These are phyloP conservation scores for Colletotrichum gigasporum DNA, from an alignment of 2,329 filamentous ascomycete genomes.

Conservation along the genomic window DNA sequence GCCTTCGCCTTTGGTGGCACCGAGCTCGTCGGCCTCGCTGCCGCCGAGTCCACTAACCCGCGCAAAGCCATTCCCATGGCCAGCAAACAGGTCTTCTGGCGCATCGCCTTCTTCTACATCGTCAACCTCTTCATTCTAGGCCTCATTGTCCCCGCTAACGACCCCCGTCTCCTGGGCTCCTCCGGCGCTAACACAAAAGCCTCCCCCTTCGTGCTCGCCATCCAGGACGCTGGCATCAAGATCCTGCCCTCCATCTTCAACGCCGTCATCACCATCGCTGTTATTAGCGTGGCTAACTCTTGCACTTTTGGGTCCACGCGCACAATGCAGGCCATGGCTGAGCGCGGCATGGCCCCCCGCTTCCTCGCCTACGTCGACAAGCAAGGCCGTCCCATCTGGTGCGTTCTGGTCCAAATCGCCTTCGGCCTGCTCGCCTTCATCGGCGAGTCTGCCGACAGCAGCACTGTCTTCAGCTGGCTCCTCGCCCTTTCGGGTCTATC, in stretches of 20 bases:
- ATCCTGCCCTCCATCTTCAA: slow-evolving; percentile 63
- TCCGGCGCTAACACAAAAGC: slow-evolving; percentile 52
- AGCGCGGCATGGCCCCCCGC: slow-evolving; percentile 61
- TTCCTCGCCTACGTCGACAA: slow-evolving; percentile 70
- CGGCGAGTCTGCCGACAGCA: slow-evolving; percentile 39
- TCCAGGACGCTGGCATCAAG: slow-evolving; percentile 58
- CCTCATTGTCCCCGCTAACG: slow-evolving; percentile 33
- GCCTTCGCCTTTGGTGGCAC: slow-evolving; percentile 35
- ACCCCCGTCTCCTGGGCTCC: slow-evolving; percentile 33
- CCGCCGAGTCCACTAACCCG: slow-evolving; percentile 36
- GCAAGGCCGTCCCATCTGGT: slow-evolving; percentile 66
- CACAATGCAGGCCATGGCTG: slow-evolving; percentile 60
- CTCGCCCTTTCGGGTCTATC: slow-evolving; percentile 77
- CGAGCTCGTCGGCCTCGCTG: slow-evolving; percentile 37
- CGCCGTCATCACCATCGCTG: slow-evolving; percentile 57
- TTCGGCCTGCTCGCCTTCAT: slow-evolving; percentile 70
- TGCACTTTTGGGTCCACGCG: slow-evolving; percentile 61
- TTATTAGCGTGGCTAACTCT: slow-evolving; percentile 62
- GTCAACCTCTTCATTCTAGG: slow-evolving; percentile 35
- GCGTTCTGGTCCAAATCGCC: slow-evolving; percentile 60
- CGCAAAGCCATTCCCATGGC: slow-evolving; percentile 36
- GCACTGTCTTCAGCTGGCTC: slow-evolving; percentile 69
- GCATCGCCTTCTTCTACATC: slow-evolving; percentile 37
- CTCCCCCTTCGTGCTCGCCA: slow-evolving; percentile 62
- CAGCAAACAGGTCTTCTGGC: slow-evolving; percentile 37